Evolutionary conservation across 768 basidiomycete genomes (phyloP).

Genomic region (Leccinum uliginosum): DNA sequence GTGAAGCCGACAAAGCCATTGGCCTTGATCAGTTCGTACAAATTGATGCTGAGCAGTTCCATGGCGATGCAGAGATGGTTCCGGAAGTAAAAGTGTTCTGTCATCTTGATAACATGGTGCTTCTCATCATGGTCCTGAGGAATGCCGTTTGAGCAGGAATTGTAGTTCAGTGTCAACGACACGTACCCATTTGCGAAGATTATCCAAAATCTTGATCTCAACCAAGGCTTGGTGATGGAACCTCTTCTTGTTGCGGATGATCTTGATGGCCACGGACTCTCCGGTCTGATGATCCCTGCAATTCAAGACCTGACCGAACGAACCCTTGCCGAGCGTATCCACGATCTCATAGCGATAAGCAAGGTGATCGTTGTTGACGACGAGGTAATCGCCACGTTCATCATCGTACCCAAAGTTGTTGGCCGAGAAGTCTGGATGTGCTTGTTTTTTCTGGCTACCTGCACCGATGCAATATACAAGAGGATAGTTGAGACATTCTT

Average conservation of each 20-base stretch:
- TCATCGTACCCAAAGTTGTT: conserved; percentile 98
- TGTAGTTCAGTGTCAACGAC: neutral
- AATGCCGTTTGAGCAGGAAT: neutral
- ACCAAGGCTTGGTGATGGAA: conserved; percentile 98
- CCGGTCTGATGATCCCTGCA: conserved; percentile 96
- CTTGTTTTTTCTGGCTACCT: conserved; percentile 78
- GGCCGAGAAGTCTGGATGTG: conserved; percentile 61
- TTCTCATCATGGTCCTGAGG: conserved; percentile 94
- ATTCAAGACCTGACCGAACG: conserved; percentile 94
- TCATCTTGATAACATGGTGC: conserved; percentile 97
- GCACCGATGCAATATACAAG: conserved; percentile 80
- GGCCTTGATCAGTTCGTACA: conserved; percentile 98
- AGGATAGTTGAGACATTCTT: conserved; percentile 87
- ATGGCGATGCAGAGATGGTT: conserved; percentile 97
- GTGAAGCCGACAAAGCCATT: conserved; percentile 99
- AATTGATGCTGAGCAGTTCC: conserved; percentile 95
- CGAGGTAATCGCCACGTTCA: conserved; percentile 94
- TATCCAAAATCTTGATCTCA: conserved; percentile 98
- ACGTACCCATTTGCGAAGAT: conserved; percentile 93
- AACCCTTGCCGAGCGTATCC: conserved; percentile 93
- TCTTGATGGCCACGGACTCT: conserved; percentile 97
- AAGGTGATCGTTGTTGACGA: conserved; percentile 88
- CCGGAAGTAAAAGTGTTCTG: conserved; percentile 97
- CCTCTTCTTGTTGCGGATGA: conserved; percentile 98
- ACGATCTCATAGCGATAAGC: conserved; percentile 96